Conservation (phyloP, 148 eudicot species). For the Diospyros lotus region DNA sequence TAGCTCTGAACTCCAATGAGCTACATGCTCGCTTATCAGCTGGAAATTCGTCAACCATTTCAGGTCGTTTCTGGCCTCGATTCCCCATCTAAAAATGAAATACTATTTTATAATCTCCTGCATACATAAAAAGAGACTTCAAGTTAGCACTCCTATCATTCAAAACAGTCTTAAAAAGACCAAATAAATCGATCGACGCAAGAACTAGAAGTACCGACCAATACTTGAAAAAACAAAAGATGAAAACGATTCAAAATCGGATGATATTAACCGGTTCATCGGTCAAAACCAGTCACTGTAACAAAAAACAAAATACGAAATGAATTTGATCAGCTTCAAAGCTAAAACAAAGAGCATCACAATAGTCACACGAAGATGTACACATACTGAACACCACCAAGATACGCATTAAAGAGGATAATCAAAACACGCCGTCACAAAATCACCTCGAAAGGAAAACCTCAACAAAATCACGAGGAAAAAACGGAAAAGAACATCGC, state of each 20-base stretch:
- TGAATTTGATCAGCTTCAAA: not conserved
- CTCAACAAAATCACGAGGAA: not conserved
- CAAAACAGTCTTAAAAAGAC: not conserved
- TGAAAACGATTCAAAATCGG: not conserved
- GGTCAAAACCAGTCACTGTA: not conserved
- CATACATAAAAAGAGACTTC: not conserved
- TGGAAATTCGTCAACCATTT: slow-evolving; percentile 56
- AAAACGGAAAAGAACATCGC: not conserved
- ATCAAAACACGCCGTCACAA: not conserved
- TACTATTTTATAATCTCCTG: not conserved
- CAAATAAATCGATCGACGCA: not conserved
- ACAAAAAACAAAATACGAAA: not conserved
- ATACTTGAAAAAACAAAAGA: not conserved
- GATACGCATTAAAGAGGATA: not conserved
- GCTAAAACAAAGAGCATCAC: not conserved
- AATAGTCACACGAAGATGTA: not conserved
- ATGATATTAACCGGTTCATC: not conserved
- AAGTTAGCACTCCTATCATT: not conserved
- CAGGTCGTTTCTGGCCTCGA: slow-evolving; percentile 80
- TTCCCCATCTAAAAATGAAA: slow-evolving; percentile 39
- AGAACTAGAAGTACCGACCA: not conserved
- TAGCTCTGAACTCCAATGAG: slow-evolving; percentile 64
- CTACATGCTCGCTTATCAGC: slow-evolving; percentile 87
- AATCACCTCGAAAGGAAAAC: not conserved
- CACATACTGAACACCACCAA: not conserved